Percentiles rank a stretch among this genome's conserved stretches.
These are phyloP conservation scores for Olyra latifolia DNA, from an alignment of 176 grass and related monocot species.

Conservation along the genomic window DNA sequence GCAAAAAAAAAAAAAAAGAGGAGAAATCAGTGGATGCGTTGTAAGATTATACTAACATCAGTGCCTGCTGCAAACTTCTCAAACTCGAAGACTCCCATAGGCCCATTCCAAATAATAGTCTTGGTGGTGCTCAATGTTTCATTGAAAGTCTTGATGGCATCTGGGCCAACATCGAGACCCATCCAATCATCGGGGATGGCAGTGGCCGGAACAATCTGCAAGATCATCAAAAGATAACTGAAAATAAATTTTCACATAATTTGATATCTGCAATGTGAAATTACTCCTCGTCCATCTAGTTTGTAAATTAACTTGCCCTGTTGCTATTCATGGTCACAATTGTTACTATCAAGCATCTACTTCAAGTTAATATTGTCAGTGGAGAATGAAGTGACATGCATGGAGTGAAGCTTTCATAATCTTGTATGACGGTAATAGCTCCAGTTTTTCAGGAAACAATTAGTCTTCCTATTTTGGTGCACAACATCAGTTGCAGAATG, in stretches of 20 bases:
- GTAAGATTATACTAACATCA: constrained; percentile 49
- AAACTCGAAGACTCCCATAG: constrained; percentile 98
- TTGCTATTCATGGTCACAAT: neutral
- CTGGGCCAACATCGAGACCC: constrained; percentile 92
- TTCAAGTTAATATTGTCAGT: neutral
- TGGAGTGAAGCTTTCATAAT: neutral
- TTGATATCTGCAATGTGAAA: neutral
- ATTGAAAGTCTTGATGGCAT: constrained; percentile 72
- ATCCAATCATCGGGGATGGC: constrained; percentile 88
- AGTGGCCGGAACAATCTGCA: constrained; percentile 70
- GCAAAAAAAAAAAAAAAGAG: neutral
- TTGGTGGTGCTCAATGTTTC: constrained; percentile 54
- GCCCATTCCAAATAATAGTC: constrained; percentile 95
- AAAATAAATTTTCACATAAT: neutral
- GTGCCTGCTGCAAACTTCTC: constrained; percentile 89
- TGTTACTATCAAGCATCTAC: neutral
- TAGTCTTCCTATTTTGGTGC: neutral
- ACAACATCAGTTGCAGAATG: neutral
- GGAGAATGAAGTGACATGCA: neutral
- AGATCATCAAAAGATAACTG: neutral
- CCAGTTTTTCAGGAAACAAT: neutral
- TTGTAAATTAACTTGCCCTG: neutral
- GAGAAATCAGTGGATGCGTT: neutral
- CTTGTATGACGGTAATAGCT: neutral
- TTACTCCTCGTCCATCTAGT: neutral